Percentiles rank a stretch among this genome's conserved stretches.
Conservation (phyloP, 2,329 filamentous ascomycete species). For the Fusarium miscanthi region DNA sequence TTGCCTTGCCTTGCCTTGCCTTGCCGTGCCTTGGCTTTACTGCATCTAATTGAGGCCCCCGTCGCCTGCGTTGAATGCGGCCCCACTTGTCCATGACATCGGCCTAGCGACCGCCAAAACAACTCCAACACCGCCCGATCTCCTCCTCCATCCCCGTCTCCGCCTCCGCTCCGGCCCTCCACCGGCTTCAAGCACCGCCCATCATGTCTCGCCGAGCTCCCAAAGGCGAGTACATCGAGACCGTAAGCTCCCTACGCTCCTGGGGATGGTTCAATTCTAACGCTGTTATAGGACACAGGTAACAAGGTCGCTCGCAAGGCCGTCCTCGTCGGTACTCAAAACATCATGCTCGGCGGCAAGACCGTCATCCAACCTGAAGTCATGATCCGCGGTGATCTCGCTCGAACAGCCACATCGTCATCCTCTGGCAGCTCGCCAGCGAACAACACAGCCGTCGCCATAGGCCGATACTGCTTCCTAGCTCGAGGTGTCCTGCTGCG, state of each 20-base stretch:
- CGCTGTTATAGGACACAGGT: slow-evolving; percentile 80
- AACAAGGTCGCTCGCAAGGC: slow-evolving; percentile 97
- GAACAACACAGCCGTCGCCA: slow-evolving; percentile 78
- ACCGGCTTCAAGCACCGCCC: slow-evolving; percentile 31
- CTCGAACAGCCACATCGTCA: slow-evolving; percentile 64
- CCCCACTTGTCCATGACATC: slow-evolving; percentile 35
- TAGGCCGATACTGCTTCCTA: slow-evolving; percentile 92
- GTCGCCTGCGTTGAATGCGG: slow-evolving; percentile 12
- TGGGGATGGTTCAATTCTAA: background rate
- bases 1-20: background rate
- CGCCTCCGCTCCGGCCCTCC: slow-evolving; percentile 22
- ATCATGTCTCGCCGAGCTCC: slow-evolving; percentile 79
- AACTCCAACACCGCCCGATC: slow-evolving; percentile 26
- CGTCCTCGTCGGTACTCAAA: slow-evolving; percentile 92
- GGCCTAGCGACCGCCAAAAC: slow-evolving; percentile 21
- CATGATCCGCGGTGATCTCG: slow-evolving; percentile 91
- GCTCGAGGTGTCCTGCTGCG: slow-evolving; percentile 81
- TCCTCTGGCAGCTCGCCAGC: slow-evolving; percentile 55
- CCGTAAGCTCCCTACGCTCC: slow-evolving; percentile 63
- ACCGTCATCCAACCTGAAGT: slow-evolving; percentile 96
- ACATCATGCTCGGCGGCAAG: slow-evolving; percentile 96
- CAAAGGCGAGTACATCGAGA: slow-evolving; percentile 97
- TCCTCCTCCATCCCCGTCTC: slow-evolving; percentile 14
- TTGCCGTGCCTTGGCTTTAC: background rate
- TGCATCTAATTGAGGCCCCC: slow-evolving; percentile 10